A percentile compares a stretch with the other conserved stretches of the same genome.
These are phyloP conservation scores for Litsea cubeba DNA, from an alignment of 164 flowering plant species.

Conservation along the genomic window DNA sequence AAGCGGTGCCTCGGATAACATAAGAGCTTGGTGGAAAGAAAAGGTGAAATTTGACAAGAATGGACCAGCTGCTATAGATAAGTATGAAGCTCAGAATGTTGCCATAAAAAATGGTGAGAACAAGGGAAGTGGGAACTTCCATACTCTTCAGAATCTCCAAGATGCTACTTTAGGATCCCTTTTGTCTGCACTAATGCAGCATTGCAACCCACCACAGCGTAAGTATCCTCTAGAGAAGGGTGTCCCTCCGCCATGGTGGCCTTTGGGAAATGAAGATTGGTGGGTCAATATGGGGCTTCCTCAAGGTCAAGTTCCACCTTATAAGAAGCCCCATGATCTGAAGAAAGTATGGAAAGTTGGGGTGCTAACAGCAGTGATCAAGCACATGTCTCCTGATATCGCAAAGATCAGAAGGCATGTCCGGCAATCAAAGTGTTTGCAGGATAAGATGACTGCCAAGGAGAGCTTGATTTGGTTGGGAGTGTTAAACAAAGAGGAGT, in stretches of 20 bases:
- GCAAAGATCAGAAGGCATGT: constrained; percentile 71
- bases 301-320: constrained; percentile 30
- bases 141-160: constrained; percentile 28
- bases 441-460: constrained; percentile 84
- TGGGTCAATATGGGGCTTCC: constrained; percentile 28
- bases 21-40: constrained; percentile 69
- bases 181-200: constrained; percentile 35
- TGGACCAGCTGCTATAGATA: constrained; percentile 61
- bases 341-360: constrained; percentile 48
- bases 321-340: constrained; percentile 45
- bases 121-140: constrained; percentile 9
- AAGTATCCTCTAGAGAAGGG: constrained; percentile 36
- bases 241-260: constrained; percentile 43
- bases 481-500: constrained; percentile 62
- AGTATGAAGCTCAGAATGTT: constrained; percentile 30
- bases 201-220: constrained; percentile 37
- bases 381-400: constrained; percentile 91
- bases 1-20: constrained; percentile 66
- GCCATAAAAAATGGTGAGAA: constrained; percentile 12
- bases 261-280: constrained; percentile 34
- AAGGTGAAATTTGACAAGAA: constrained; percentile 59
- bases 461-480: constrained; percentile 80
- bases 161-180: constrained; percentile 37
- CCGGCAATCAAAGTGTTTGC: constrained; percentile 69
- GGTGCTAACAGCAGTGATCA: constrained; percentile 67